Evolutionary conservation across 2,329 filamentous ascomycete species (phyloP).

Genomic region (Phialocephala subalpina): DNA sequence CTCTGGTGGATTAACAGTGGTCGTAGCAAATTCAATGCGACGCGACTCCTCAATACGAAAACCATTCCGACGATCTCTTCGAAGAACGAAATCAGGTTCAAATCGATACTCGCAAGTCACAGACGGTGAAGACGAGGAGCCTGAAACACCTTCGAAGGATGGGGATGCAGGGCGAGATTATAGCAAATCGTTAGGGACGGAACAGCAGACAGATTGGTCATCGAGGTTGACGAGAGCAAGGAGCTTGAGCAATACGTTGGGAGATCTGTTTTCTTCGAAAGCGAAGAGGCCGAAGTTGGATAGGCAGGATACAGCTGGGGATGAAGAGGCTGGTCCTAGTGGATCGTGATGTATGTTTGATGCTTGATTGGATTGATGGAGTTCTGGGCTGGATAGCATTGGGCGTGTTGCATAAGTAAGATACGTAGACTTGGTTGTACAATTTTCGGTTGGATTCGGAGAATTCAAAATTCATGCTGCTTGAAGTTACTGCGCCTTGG

Average conservation of each 20-base stretch:
- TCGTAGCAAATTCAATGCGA: slow-evolving; percentile 71
- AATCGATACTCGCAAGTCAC: slow-evolving; percentile 33
- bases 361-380: neutral
- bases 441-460: neutral
- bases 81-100: slow-evolving; percentile 40
- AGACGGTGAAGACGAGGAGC: slow-evolving; percentile 31
- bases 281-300: slow-evolving; percentile 30
- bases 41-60: slow-evolving; percentile 51
- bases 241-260: slow-evolving; percentile 40
- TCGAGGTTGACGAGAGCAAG: slow-evolving; percentile 33
- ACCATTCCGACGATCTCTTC: slow-evolving; percentile 40
- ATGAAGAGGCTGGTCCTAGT: slow-evolving; percentile 39
- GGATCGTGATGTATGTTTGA: slow-evolving; percentile 29
- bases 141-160: slow-evolving; percentile 25
- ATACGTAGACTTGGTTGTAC: neutral
- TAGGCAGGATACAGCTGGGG: slow-evolving; percentile 23
- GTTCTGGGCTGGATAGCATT: neutral
- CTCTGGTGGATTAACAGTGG: slow-evolving; percentile 65
- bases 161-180: slow-evolving; percentile 13
- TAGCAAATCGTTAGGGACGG: slow-evolving; percentile 32
- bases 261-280: slow-evolving; percentile 32
- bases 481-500: neutral
- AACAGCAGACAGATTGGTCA: slow-evolving; percentile 26
- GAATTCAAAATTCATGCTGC: neutral
- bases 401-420: neutral